Conservation (phyloP, 2,329 filamentous ascomycete genomes). For the Sarocladiaceae sp. region DNA sequence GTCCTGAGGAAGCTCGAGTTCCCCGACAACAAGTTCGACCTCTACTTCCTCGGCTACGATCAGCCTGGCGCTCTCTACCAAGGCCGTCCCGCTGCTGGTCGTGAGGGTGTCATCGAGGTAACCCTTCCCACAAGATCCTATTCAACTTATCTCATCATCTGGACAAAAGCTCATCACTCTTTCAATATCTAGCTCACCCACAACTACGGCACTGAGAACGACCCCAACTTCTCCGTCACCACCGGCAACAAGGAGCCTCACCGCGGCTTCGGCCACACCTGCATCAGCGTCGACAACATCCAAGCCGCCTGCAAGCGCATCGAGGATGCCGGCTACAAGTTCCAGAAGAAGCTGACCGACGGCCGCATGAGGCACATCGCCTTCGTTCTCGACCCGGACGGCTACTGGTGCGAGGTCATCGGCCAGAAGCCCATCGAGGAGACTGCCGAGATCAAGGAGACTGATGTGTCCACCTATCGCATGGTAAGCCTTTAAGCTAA, state of each 20-base stretch:
- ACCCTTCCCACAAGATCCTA: background rate
- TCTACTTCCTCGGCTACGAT: slow-evolving; percentile 94
- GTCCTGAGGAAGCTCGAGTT: slow-evolving; percentile 74
- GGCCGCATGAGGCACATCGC: slow-evolving; percentile 84
- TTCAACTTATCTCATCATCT: no score
- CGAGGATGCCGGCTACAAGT: slow-evolving; percentile 83
- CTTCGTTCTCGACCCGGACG: slow-evolving; percentile 83
- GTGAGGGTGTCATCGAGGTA: slow-evolving; percentile 77
- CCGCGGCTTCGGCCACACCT: slow-evolving; percentile 80
- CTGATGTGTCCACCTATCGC: slow-evolving; percentile 69
- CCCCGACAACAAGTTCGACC: slow-evolving; percentile 84
- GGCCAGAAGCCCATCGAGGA: slow-evolving; percentile 65
- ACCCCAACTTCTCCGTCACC: slow-evolving; percentile 70
- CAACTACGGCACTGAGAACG: slow-evolving; percentile 83
- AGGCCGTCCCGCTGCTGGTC: slow-evolving; percentile 67
- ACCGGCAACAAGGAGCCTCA: slow-evolving; percentile 90
- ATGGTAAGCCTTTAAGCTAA: slow-evolving; percentile 37
- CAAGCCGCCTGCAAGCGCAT: slow-evolving; percentile 85
- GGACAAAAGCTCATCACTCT: no score
- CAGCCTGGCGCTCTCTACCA: slow-evolving; percentile 65
- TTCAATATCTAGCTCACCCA: slow-evolving; percentile 51
- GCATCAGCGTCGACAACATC: slow-evolving; percentile 75
- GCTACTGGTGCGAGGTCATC: slow-evolving; percentile 81
- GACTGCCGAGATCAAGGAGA: slow-evolving; percentile 65
- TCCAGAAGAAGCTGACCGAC: slow-evolving; percentile 91